Percentiles rank a stretch among this genome's conserved stretches.
These are phyloP conservation scores for Tetracladium maxilliforme DNA, from an alignment of 2,329 filamentous ascomycete genomes.

Conservation along the genomic window DNA sequence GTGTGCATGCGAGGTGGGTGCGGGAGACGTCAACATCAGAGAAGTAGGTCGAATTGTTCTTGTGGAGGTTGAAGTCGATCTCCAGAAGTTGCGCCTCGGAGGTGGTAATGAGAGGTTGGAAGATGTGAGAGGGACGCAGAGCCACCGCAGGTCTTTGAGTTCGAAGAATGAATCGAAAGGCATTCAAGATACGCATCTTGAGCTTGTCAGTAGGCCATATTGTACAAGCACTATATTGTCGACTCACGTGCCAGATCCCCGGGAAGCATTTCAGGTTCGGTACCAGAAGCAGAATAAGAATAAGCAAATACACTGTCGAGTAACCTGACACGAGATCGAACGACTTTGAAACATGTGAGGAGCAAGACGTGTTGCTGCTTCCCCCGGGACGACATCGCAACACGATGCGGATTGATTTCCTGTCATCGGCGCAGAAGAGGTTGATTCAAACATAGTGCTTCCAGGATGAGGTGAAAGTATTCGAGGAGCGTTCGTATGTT, in stretches of 20 bases:
- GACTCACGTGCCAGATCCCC: constrained; percentile 44
- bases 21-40: constrained; percentile 54
- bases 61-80: constrained; percentile 61
- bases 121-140: constrained; percentile 37
- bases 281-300: constrained; percentile 26
- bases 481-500: too few species aligned
- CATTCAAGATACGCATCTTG: constrained; percentile 17
- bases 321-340: too few species aligned
- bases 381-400: too few species aligned
- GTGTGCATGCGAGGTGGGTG: constrained; percentile 43
- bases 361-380: too few species aligned
- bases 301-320: too few species aligned
- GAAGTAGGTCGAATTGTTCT: constrained; percentile 59
- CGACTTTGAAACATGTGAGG: too few species aligned
- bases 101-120: constrained; percentile 45
- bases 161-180: constrained; percentile 28
- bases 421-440: too few species aligned
- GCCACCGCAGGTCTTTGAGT: constrained; percentile 22
- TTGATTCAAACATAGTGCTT: too few species aligned
- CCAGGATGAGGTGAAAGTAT: too few species aligned
- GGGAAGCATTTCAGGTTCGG: constrained; percentile 44
- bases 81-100: constrained; percentile 47
- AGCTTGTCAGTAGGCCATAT: constrained; percentile 2
- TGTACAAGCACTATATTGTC: too few species aligned
- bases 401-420: too few species aligned